Base-by-base conservation (phyloP, 2,329 filamentous ascomycete genomes). In the Scedosporium apiospermum region DNA sequence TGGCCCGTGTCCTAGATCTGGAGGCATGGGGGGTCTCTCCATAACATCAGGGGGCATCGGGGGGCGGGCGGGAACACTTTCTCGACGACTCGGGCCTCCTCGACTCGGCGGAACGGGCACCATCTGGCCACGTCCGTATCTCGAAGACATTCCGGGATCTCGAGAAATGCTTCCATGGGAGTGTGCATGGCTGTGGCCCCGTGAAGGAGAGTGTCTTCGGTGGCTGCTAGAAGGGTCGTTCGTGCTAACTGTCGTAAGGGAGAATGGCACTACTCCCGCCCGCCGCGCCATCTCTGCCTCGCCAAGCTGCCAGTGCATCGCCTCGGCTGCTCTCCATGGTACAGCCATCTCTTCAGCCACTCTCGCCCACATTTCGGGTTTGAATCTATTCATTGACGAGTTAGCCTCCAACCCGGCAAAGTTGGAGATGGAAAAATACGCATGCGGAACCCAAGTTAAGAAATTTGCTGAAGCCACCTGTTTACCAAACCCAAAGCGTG, bases 281-380 rank as follows among this genome's bases (percentile, higher is more conserved):
- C 93, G 88, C 65, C 89, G 85, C 58, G 93, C 93, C 91, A 99
- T 98, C 69, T 98, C 95, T 68, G 87, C 81, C 73, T 96, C 91
- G 65, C 93, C 93, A 62, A 99, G 81, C 71, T 96, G 90, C 93
- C 95, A 99, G 76, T 98, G 95, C 93, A 97, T 97, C 4, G 91
- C 93, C 76, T 99, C 93, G 58, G 91, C 93, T 18, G 95, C 92
- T 70, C 95, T 85, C 93, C 93, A 98, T 42, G 93, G 95, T 63
- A 97, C 88, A 34, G 87, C 88, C 88, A 99, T 93, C 75, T 98
- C 93, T 73, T 95, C 91, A 51, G 93, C 92, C 23, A 98, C 90
- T 71, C 93, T 95, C 64, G 90, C 87, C 93, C 93, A 99, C 91
- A 98, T 98, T 72, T 98, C 92, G 66, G 90, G 86, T 76, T 97